Conservation (phyloP, 139 green algal genomes). For the Penium margaritaceum region DNA sequence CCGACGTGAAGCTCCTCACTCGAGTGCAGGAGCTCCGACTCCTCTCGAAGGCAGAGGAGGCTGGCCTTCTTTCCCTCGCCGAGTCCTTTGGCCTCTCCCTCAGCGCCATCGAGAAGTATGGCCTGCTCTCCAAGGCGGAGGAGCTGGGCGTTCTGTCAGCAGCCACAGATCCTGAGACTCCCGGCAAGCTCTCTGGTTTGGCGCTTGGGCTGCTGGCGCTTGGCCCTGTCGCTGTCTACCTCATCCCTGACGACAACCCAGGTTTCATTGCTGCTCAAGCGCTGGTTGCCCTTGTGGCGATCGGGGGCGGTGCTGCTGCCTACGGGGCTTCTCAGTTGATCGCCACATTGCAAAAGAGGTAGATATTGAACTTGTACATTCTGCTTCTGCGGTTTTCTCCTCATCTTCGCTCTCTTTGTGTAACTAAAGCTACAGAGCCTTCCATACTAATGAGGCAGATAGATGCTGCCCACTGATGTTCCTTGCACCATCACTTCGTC, state of each 20-base stretch:
- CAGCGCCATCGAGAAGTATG: conserved; percentile 60
- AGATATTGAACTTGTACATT: too few relatives aligned
- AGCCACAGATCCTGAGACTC: conserved; percentile 9
- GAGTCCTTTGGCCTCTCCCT: conserved; percentile 63
- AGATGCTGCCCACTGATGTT: too few relatives aligned
- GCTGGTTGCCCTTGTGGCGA: conserved; percentile 6
- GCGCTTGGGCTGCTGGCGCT: conserved; percentile 12
- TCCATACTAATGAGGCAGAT: too few relatives aligned
- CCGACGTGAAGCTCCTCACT: conserved; percentile 18
- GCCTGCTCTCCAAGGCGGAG: conserved; percentile 60
- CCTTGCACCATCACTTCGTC: too few relatives aligned
- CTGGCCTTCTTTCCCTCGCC: conserved; percentile 55
- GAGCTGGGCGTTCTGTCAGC: conserved; percentile 20
- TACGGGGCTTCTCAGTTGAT: conserved; percentile 27
- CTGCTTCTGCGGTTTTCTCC: too few relatives aligned
- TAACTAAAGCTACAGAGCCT: too few relatives aligned
- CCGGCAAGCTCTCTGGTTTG: neutral
- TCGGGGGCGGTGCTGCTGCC: conserved; percentile 23
- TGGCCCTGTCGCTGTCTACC: conserved; percentile 19
- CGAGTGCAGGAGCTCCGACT: conserved; percentile 33
- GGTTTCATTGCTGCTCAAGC: conserved; percentile 17
- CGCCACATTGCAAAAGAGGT: conserved; percentile 31
- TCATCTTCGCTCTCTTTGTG: too few relatives aligned
- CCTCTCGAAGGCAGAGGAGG: conserved; percentile 52
- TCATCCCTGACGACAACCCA: conserved; percentile 26